phyloP scores from a whole-genome alignment of 495 filamentous ascomycete species.

The Jackrogersella minutella region DNA sequence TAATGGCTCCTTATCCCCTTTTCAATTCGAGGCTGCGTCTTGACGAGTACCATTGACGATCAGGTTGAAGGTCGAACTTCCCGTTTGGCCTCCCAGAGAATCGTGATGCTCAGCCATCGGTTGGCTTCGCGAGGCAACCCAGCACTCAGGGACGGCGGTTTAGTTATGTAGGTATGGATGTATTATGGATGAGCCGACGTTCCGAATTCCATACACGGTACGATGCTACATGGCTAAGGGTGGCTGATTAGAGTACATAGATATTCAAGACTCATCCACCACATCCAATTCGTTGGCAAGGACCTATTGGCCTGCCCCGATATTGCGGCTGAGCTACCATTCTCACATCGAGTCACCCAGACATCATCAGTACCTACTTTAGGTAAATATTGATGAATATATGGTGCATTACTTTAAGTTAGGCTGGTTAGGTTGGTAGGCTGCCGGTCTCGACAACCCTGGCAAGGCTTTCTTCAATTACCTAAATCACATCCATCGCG shows the following conservation, averaged over 20 bases:
- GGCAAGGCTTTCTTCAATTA: constrained; percentile 27
- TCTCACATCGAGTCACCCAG: constrained; percentile 6
- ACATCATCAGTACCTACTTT: constrained; percentile 1
- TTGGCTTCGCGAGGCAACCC: constrained; percentile 23
- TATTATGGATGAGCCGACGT: constrained; percentile 22
- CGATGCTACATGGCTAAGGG: background rate
- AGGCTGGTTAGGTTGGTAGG: too few species aligned
- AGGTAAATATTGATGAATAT: constrained; percentile 10
- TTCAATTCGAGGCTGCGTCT: background rate
- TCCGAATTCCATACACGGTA: constrained; percentile 16
- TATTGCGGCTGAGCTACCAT: constrained; percentile 43
- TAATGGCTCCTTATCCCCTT: background rate
- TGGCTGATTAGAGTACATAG: constrained; percentile 12
- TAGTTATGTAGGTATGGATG: background rate
- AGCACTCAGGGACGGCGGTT: background rate
- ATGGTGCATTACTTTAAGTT: too few species aligned
- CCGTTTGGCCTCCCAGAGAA: background rate
- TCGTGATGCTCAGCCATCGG: constrained; percentile 29
- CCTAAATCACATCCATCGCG: background rate
- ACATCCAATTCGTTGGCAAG: constrained; percentile 7
- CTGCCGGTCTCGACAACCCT: constrained; percentile 2
- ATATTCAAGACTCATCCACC: background rate
- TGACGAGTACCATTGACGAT: background rate
- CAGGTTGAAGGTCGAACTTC: background rate
- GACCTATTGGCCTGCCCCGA: constrained; percentile 35